phyloP scores from a whole-genome alignment of 2,329 filamentous ascomycete species.

The Ciborinia camelliae region DNA sequence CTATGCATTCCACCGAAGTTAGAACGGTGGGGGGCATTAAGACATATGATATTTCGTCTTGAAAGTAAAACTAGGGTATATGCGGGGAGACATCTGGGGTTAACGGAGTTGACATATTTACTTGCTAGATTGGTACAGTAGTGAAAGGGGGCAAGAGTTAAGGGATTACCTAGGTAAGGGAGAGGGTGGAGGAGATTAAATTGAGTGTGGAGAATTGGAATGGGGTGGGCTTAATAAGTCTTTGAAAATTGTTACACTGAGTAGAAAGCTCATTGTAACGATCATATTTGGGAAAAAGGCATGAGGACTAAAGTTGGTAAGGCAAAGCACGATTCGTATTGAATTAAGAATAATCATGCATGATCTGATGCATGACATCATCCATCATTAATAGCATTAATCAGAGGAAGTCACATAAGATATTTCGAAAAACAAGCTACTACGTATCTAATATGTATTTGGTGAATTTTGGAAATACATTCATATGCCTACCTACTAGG shows the following conservation, averaged over 20 bases:
- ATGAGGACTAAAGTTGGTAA: no score
- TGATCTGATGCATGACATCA: no score
- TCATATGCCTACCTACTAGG: no score
- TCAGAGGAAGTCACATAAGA: no score
- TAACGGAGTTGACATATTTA: slow-evolving; percentile 17
- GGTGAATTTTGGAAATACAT: no score
- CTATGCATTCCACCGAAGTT: slow-evolving; percentile 40
- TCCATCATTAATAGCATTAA: no score
- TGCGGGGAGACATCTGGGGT: slow-evolving; percentile 46
- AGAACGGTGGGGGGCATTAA: slow-evolving; percentile 40
- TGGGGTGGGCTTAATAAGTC: background rate
- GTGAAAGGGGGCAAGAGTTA: slow-evolving; percentile 24
- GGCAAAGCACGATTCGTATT: no score
- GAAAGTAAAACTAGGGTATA: slow-evolving; percentile 68
- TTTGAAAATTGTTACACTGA: background rate
- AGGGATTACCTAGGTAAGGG: background rate
- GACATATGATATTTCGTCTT: slow-evolving; percentile 54
- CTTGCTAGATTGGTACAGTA: slow-evolving; percentile 40
- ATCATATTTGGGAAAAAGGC: no score
- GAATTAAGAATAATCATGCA: no score
- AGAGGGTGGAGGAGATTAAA: slow-evolving; percentile 9
- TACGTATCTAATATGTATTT: no score
- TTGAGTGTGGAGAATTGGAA: background rate
- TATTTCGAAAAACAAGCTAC: no score
- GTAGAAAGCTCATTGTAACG: no score